Evolutionary conservation across 176 grass and related monocot species (phyloP), one percentile per base, ranked within the genome.

Genomic region (Carex kokanica): DNA sequence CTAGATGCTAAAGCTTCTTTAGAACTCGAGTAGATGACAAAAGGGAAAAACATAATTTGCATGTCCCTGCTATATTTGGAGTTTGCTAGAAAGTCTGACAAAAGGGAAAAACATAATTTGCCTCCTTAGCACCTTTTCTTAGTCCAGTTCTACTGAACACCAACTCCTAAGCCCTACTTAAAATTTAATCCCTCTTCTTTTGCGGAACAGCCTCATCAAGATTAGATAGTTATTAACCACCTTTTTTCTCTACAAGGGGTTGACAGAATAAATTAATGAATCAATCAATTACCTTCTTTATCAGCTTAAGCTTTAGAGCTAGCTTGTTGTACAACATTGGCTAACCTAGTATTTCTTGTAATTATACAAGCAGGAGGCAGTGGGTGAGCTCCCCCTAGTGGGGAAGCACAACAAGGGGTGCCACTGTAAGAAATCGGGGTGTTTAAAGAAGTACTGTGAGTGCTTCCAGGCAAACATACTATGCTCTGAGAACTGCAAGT

Each of bases 321-420:
- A 71, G 18, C 23, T 78, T 56, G 73, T 56, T 78, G 51, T 2
- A 55, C 55, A 56, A 78, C 24, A 78, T 56, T 55, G n/a, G 21
- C 21, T 54, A 54, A 75, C 72, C 47, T 75, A 29, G 15, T 32
- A 1, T 71, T 21, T 56, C 51, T 17, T 78, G 73, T 56, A 78
- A 78, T 71, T 62, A 14, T 41, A 71, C 51, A 8, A 83, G 47
- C 61, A 93, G 95, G 95, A 93, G 79, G 96, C 78, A 25, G 79
- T 78, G 78, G 89, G 90, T 52, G 92, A 94, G 60, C 87, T 88
- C 68, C 85, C 92, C 79, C 86, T 95, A 84, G 84, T 92, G 67
- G 96, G 96, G 84, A 95, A 93, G 80, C 96, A 99, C 78, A 99
- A 99, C 84, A 99, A 99, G 88, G 93, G 96, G 23, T 99, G 96